A percentile compares a stretch with the other conserved stretches of the same genome.
Conservation (phyloP, 1,284 basidiomycete species). For the Coniferiporia sulphurascens region DNA sequence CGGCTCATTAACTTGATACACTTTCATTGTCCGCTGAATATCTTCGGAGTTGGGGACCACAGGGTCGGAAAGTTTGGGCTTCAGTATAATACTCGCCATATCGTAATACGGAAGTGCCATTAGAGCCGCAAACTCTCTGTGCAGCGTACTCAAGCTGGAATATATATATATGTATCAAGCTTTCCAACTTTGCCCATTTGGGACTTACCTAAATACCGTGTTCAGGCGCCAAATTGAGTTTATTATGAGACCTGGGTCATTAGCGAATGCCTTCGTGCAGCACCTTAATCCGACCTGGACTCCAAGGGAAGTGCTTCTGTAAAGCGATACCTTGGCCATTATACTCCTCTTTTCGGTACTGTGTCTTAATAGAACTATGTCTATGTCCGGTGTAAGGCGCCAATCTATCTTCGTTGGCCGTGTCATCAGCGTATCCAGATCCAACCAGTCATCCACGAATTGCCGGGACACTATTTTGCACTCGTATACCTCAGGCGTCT, state of each 20-base stretch:
- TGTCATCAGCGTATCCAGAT: slow-evolving; percentile 61
- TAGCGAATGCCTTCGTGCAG: slow-evolving; percentile 33
- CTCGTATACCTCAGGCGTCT: slow-evolving; percentile 46
- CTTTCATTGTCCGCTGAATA: slow-evolving; percentile 62
- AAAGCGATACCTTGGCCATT: slow-evolving; percentile 80
- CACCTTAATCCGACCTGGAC: slow-evolving; percentile 49
- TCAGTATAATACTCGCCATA: slow-evolving; percentile 64
- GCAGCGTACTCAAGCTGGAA: slow-evolving; percentile 79
- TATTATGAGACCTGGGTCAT: slow-evolving; percentile 56
- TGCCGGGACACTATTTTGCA: slow-evolving; percentile 59
- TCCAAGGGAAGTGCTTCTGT: slow-evolving; percentile 47
- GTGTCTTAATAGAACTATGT: slow-evolving; percentile 69
- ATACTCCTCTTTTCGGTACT: slow-evolving; percentile 43
- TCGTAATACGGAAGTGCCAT: slow-evolving; percentile 83
- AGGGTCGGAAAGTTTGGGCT: slow-evolving; percentile 53
- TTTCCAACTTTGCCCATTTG: not conserved
- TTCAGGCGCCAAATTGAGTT: slow-evolving; percentile 70
- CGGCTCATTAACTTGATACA: slow-evolving; percentile 85
- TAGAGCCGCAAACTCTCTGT: slow-evolving; percentile 90
- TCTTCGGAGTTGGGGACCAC: slow-evolving; percentile 48
- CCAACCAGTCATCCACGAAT: slow-evolving; percentile 68
- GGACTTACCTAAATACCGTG: slow-evolving; percentile 76
- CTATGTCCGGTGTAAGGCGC: slow-evolving; percentile 67
- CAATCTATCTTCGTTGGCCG: slow-evolving; percentile 63
- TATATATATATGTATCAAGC: slow-evolving; percentile 12